Base-by-base conservation (phyloP, 192 early-diverging fungal genomes). In the Coemansia nantahalensis region DNA sequence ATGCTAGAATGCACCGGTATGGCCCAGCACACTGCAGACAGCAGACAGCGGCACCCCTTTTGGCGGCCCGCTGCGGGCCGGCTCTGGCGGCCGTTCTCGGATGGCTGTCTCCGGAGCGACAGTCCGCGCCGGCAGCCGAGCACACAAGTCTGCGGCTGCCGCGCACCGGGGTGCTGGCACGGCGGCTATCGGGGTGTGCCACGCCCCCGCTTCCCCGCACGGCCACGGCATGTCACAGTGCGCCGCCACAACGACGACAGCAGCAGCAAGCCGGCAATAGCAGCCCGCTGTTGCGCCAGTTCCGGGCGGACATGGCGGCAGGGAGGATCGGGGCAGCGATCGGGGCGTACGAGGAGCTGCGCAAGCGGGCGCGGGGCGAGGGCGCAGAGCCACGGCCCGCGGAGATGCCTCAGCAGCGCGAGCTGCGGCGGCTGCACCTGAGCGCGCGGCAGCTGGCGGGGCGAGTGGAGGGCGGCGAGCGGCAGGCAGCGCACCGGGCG, bases 361-460 rank as follows among this genome's bases (percentile, higher is more conserved):
- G 49, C 24, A 9, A 34, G 2, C 32, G 30, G 16, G 16, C 26
- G 18, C 13, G 17, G 24, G 14, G 15, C 39, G 3, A 8, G 12
- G 5, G 12, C 4, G 35, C 53, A 14, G 8, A 15, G 6, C 9
- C 9, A 5, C 19, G 37, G 4, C 3, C 14, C 16, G 15, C 0
- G 9, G 42, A 26, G 16, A 19, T 12, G 23, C 36, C 31, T 18
- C 42, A 18, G 24, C 51, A 42, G 30, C 17, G 21, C 26, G 69
- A 61, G 24, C 37, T 73, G 49, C 69, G 69, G 1, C 24, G 32
- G 10, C 34, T 74, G 8, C 70, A 74, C 21, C 28, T 74, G 17
- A 37, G 40, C 17, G 33, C 58, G 22, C 53, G 70, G 13, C 58
- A 54, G 16, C 33, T 32, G 5, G 56, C 40, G 0, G n/a, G 36